Evolutionary conservation across 805 yeast genomes (phyloP).

Genomic region (Candida maesae): DNA sequence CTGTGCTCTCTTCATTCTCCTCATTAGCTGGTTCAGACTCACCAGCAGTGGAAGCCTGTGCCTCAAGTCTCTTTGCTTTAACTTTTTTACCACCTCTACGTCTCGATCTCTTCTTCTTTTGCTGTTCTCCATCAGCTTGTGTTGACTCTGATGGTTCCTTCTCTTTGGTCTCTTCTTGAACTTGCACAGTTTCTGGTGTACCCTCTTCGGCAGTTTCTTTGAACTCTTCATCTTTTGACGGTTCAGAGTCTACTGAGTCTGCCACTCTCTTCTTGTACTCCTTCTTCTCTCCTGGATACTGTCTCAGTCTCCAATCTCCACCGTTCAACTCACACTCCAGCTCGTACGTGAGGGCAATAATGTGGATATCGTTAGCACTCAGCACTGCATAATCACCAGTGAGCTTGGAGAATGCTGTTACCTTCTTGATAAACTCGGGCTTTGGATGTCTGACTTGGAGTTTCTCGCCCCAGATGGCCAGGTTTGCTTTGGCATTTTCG

Average conservation of each 20-base stretch:
- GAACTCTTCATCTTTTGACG: too few relatives aligned
- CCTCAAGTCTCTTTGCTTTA: conserved; percentile 51
- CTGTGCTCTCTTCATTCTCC: conserved; percentile 17
- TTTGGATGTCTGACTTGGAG: conserved; percentile 76
- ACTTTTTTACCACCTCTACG: conserved; percentile 67
- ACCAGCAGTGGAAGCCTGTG: conserved; percentile 25
- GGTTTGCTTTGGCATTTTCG: conserved; percentile 74
- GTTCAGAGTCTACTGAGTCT: too few relatives aligned
- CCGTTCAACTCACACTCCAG: conserved; percentile 66
- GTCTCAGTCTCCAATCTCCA: conserved; percentile 70
- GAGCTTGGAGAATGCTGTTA: conserved; percentile 61
- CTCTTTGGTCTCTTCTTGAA: conserved; percentile 11
- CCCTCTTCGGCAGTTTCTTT: conserved; percentile 7
- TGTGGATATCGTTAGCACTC: conserved; percentile 87
- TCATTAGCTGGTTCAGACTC: conserved; percentile 23
- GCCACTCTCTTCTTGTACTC: conserved; percentile 16
- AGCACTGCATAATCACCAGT: conserved; percentile 92
- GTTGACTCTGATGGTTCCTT: not conserved
- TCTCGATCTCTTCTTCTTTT: conserved; percentile 37
- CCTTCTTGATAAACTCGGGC: conserved; percentile 21
- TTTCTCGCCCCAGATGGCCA: conserved; percentile 74
- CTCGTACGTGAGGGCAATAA: conserved; percentile 88
- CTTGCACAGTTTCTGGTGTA: conserved; percentile 3
- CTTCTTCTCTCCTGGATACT: conserved; percentile 60
- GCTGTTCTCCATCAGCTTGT: not conserved